Base-by-base conservation (phyloP, 768 basidiomycete genomes). In the Mycena belliarum region DNA sequence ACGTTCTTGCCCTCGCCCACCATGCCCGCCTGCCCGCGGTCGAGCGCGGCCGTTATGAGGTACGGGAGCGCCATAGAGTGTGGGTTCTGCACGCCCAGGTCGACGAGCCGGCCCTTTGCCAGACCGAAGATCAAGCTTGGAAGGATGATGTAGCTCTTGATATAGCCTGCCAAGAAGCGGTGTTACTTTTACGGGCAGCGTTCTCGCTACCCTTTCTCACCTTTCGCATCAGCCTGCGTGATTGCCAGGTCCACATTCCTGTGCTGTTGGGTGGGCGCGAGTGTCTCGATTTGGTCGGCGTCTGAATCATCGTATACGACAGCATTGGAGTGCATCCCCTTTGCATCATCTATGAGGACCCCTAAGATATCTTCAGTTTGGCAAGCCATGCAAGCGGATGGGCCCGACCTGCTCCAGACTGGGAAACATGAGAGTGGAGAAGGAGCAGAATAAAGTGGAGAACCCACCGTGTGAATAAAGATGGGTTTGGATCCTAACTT, bases 1-100 rank as follows among this genome's bases (percentile, higher is more conserved):
- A 83, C 42, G 51, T 87, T 85, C 64, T 76, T 70, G 1, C 88
- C 87, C 40, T 75, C 63, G 0, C 86, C 85, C 4, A 88, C 72
- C 63, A 83, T 70, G 1, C 43, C 43, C 9, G 18, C 26, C 20
- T 32, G 65, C 32, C 68, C 66, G 20, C 69, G 68, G 46, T 62
- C 69, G 18, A 81, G 51, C 37, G 72, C 60, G 0, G 71, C 72
- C n/a, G 64, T 63, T 59, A 81, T 72, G 15, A 76, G 60, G 3
- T n/a, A 9, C 1, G 75, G 77, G 45, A 82, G 73, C 59, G 74
- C 75, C 4, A 66, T 64, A 0, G 77, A 79, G 40, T 72, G 66
- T 5, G 65, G 57, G 49, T 80, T 76, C 23, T 73, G 67, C n/a
- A 81, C 63, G 24, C 75, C 78, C 10, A 70, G 70, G 23, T 73